Base-by-base conservation (phyloP, 768 basidiomycete genomes). In the Russula sp. region DNA sequence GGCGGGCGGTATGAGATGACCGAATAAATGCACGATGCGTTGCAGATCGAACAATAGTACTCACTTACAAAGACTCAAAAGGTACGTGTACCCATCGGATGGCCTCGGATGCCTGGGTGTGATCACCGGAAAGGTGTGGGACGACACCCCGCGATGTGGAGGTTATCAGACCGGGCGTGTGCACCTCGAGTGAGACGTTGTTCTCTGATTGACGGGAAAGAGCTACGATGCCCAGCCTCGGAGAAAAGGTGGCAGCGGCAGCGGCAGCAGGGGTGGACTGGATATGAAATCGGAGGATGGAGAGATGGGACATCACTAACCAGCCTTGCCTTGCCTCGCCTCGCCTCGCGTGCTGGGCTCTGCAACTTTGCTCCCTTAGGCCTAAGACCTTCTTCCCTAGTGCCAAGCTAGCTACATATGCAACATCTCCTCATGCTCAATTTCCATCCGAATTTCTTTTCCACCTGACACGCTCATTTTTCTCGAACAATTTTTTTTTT, bases 21-120 rank as follows among this genome's bases (percentile, higher is more conserved):
- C 53, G 8, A 53, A 5, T 4, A 0, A 13, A 36, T 28, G 13
- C n/a, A n/a, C n/a, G 20, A 20, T 32, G 50, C 11, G 18, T 32
- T 32, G 46, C 22, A 22, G n/a, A 13, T 14, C 20, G 32, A 32
- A 30, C 28, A 30, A 30, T 30, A 30, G 58, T 50, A n/a, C 57
- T 30, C 56, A 28, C 80, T 82, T 74, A 92, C 91, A 92, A 93
- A 22, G 85, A 81, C 75, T 93, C 91, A 70, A 92, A 92, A 0
- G 90, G 84, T 0, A 92, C 75, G 64, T 88, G 81, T 0, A 89
- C 73, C 83, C 88, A 89, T 62, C 73, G 79, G 36, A 90, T 80
- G 1, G 83, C 79, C 10, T 75, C 68, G 1, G 82, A 82, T 32
- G 68, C 66, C 22, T 70, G 69, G 26, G 80, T 73, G 61, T 89